These are phyloP conservation scores for Picochlorum sp. DNA, from an alignment of 139 green algal species.

Conservation along the genomic window DNA sequence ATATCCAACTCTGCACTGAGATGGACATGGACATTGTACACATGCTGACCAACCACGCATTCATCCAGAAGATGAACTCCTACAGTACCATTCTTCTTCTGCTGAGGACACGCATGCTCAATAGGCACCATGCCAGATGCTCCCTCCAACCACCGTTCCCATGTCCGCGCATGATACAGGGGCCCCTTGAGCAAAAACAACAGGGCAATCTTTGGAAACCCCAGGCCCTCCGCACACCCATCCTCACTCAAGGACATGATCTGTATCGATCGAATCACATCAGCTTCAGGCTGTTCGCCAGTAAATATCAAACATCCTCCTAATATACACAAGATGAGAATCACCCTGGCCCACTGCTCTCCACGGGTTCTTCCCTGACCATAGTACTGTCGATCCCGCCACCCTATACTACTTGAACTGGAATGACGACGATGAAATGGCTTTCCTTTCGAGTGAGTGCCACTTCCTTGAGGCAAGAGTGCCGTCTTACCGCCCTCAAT, in stretches of 20 bases:
- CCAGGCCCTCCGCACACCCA: background rate
- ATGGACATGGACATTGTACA: slow-evolving; percentile 39
- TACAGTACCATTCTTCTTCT: slow-evolving; percentile 12
- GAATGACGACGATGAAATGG: too few species aligned
- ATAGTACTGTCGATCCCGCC: too few species aligned
- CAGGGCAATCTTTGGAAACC: slow-evolving; percentile 7
- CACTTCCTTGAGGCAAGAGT: too few species aligned
- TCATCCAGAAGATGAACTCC: background rate
- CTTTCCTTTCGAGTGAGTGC: too few species aligned
- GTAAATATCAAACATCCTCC: background rate
- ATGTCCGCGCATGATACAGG: slow-evolving; percentile 8
- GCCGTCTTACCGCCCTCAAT: too few species aligned
- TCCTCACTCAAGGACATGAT: background rate
- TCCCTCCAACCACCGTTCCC: slow-evolving; percentile 10
- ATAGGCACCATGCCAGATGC: background rate
- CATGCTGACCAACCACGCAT: slow-evolving; percentile 20
- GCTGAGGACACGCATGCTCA: background rate
- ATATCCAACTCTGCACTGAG: slow-evolving; percentile 1
- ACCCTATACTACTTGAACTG: too few species aligned
- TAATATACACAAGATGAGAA: background rate
- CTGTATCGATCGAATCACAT: background rate
- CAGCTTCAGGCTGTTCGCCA: background rate
- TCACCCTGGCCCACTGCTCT: too few species aligned
- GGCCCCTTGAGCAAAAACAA: slow-evolving; percentile 12
- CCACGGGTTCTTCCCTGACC: too few species aligned